Evolutionary conservation across 2,329 filamentous ascomycete species (phyloP), one percentile per base, ranked within the genome.

Genomic region (Aspergillus sp.): DNA sequence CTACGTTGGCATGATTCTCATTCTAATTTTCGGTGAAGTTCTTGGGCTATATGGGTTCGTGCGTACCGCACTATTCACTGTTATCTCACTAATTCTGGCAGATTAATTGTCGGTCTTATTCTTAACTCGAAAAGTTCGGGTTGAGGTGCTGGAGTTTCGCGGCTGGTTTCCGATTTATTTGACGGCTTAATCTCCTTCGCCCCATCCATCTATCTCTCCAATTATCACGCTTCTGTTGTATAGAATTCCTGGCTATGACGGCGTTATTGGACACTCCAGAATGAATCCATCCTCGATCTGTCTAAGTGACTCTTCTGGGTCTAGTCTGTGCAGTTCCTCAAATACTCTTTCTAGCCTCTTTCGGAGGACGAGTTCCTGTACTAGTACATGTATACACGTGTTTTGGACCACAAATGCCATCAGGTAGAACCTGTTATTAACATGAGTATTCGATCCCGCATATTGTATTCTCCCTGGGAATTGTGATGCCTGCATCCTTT

Each of bases 1-100:
- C 65, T 99, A 97, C 68, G 95, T 99, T 50, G 95, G 95, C 76
- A 98, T 98, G 95, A 93, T 99, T 47, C 80, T 99, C 69, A 98
- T 98, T 67, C 84, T 98, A 63, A 99, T 99, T 85, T 99, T 99
- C 73, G 95, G 91, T 57, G 95, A 99, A 82, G 95, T 99, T 17
- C 75, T 99, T 73, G 95, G 95, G 75, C 87, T 99, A 33, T 99
- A 99, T 71, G 95, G 95, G 91, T 96, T 82, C 66, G 88, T 66
- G 6, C 37, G 33, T 23, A 33, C 50, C 12, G 35, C 45, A 21
- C 17, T 35, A 31, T 11, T 31, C 27, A 3, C 9, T 31, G 27
- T 2, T 31, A 50, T 5, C 44, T 21, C 59, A 60, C 64, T 73
- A 64, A 70, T 63, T 19, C 19, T 33, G 23, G 41, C 66, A 96